Base-by-base conservation (phyloP, 768 basidiomycete species). In the Scleroderma bovista region DNA sequence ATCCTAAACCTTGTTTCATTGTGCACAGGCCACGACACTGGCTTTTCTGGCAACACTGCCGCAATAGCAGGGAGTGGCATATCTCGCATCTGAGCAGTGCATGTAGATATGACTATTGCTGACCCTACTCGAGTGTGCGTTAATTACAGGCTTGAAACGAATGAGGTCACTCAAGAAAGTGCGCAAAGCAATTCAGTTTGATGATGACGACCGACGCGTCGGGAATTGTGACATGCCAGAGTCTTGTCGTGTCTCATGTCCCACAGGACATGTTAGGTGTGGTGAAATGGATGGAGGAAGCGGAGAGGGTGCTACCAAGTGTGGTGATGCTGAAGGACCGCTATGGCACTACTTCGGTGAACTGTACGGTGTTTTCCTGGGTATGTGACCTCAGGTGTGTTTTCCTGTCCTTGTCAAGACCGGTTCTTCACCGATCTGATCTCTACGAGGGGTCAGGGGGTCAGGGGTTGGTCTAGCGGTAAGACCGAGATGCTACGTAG, bases 231-330 rank as follows among this genome's bases (percentile, higher is more conserved):
- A 65, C 65, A 11, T 75, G 69, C 44, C 52, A 57, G 23, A 44
- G 47, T 1, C 69, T 76, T 19, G 65, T 69, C 32, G 46, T 50
- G 10, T 54, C 58, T 12, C 66, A 70, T 41, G 57, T 43, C 32
- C 11, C 60, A 38, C n/a, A 34, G 24, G 34, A 56, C 31, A n/a
- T 52, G 23, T 46, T 57, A 31, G 38, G 55, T 26, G 48, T 55
- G 59, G 29, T 65, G 3, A 60, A 60, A 0, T 77, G 64, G 49
- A 67, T 71, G 65, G 56, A 63, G 11, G 60, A 67, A 9, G 61
- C 63, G 20, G 73, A 77, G 53, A 52, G 44, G 2, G 56, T 46
- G 0, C 46, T 67, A 55, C 55, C 4, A 76, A 76, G 37, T 39
- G 64, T 46, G 13, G 26, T 40, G 12, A 9, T 45, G 20, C 38